Conservation (phyloP, 1,284 basidiomycete genomes). For the Polyporus tsugae region DNA sequence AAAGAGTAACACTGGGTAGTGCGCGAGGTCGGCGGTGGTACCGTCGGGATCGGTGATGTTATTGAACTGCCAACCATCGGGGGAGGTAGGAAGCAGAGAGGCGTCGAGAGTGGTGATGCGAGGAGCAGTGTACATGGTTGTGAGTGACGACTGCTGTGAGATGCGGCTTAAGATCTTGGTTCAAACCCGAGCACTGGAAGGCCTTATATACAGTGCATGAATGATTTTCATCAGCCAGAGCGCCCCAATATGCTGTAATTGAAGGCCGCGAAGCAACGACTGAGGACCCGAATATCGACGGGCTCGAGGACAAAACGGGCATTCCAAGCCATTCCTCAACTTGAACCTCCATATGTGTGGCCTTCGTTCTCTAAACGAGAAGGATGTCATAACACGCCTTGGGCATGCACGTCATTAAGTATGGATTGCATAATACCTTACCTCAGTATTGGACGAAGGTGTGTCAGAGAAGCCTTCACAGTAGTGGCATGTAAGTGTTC, state of each 20-base stretch:
- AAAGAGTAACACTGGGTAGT: not conserved
- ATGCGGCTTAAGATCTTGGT: not conserved
- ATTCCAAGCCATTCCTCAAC: too few species aligned
- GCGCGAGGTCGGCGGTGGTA: not conserved
- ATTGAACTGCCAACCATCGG: not conserved
- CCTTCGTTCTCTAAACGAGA: too few species aligned
- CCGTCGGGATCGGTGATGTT: not conserved
- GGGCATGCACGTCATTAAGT: too few species aligned
- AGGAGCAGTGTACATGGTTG: not conserved
- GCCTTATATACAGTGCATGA: not conserved
- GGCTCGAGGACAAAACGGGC: too few species aligned
- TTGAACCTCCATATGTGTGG: too few species aligned
- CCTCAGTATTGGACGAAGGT: too few species aligned
- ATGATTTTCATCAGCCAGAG: not conserved
- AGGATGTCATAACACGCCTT: too few species aligned
- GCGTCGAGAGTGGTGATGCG: constrained; percentile 1
- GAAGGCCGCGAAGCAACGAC: too few species aligned
- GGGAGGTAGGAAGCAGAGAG: not conserved
- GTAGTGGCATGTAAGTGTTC: too few species aligned
- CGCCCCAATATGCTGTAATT: not conserved
- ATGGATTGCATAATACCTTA: too few species aligned
- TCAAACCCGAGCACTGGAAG: not conserved
- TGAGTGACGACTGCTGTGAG: not conserved
- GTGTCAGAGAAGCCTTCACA: too few species aligned
- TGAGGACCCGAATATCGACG: not conserved